Base-by-base conservation (phyloP, 1,284 basidiomycete genomes). In the Termitomyces sp. region DNA sequence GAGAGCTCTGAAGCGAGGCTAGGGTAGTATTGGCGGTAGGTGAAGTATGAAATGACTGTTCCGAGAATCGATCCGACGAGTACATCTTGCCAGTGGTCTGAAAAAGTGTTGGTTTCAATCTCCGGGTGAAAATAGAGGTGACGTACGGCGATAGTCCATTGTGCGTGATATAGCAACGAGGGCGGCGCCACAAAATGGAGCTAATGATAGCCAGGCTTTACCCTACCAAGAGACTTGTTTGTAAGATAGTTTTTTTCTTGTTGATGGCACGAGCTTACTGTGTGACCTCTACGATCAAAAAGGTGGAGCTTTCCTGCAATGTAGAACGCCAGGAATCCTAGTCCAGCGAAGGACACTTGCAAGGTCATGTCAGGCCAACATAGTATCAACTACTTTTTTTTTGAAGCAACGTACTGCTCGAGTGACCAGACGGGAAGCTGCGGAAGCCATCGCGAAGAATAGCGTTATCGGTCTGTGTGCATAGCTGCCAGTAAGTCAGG, bases 401-500 rank as follows among this genome's bases (percentile, higher is more conserved):
- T n/a, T 9, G 17, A 24, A 26, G 17, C 33, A 15, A 76, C 81
- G 41, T 71, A 93, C 82, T 68, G 64, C 90, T 92, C 0, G 92
- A 85, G 72, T 98, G 96, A 0, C 96, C 96, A 49, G 90, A 94
- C 4, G 92, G 92, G 71, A 99, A 98, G 66, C 90, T 94, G 63
- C 92, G 83, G 77, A 94, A 98, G 0, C 95, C 95, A 67, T 96
- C 93, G 31, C 79, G 73, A 62, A 95, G 69, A 5, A 84, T 78
- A 13, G 66, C 59, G 12, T 68, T 64, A 64, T 92, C 73, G 0
- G 77, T 78, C 62, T 86, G 82, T 0, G 91, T 92, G 71, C 96
- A 99, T 52, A 98, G 87, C 1, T 79, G 77, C 51, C 80, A 83
- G 2, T 79, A 87, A 0, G 86, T 86, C 9, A 98, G 76, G 0